Base-by-base conservation (phyloP, 345 rosid genomes). In the Passiflora organensis region DNA sequence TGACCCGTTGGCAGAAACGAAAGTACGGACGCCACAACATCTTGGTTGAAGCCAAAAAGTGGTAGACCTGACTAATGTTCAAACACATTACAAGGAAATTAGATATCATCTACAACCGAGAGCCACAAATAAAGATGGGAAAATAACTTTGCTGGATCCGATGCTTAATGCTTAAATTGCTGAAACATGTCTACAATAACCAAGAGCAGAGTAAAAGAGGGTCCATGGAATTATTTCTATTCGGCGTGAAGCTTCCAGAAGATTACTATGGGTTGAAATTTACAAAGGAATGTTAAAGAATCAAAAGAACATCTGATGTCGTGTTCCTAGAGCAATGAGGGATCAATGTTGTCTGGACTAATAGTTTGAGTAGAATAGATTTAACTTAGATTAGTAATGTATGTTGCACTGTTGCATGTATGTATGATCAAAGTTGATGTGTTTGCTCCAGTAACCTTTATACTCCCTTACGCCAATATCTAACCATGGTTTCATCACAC, bases 201-300 rank as follows among this genome's bases (percentile, higher is more conserved):
- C 44, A 43, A 55, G 47, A 36, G 43, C 67, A 48, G 42, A n/a
- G n/a, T n/a, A n/a, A n/a, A n/a, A n/a, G n/a, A n/a, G n/a, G n/a
- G 16, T 63, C 19, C 4, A 1, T 9, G 43, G 41, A 43, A 61
- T 75, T 78, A 66, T 66, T 66, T 50, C 51, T 38, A 13, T 51
- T 32, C 42, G 32, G 53, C 45, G 39, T n/a, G n/a, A n/a, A n/a
- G n/a, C n/a, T n/a, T n/a, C n/a, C n/a, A n/a, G n/a, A n/a, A n/a
- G n/a, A n/a, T n/a, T n/a, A n/a, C n/a, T n/a, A n/a, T n/a, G n/a
- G n/a, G n/a, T n/a, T n/a, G 64, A 72, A 59, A 64, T 78, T 63
- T 79, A 79, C 78, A 73, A 21, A 53, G 44, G 56, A 65, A 63
- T 56, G 58, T 46, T 34, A 12, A 72, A 69, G 74, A 72, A 80